These are phyloP conservation scores for Geosiphon pyriformis DNA, from an alignment of 192 early-diverging fungal species.

Conservation along the genomic window DNA sequence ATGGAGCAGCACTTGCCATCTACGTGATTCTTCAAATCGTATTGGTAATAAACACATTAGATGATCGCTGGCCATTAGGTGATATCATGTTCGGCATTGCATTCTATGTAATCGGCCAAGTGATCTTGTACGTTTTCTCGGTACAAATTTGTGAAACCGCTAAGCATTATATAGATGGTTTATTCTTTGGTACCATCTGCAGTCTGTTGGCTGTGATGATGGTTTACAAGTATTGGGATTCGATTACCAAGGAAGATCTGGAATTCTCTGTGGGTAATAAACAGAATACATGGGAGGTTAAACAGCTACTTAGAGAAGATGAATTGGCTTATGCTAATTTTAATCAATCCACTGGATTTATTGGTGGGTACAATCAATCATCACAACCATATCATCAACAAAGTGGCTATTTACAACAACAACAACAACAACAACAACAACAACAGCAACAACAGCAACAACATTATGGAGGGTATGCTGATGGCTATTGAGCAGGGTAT, in stretches of 20 bases:
- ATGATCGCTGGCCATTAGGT: conserved; percentile 83
- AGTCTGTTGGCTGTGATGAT: conserved; percentile 85
- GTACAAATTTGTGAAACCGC: conserved; percentile 65
- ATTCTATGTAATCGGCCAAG: conserved; percentile 73
- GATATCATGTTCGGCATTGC: conserved; percentile 74
- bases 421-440: neutral
- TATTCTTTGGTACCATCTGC: conserved; percentile 81
- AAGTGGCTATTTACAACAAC: neutral
- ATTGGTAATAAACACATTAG: conserved; percentile 77
- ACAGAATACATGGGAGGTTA: conserved; percentile 79
- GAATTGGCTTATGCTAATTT: conserved; percentile 28
- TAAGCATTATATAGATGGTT: conserved; percentile 85
- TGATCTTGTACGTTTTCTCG: conserved; percentile 67
- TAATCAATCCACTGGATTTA: neutral
- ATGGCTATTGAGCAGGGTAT: neutral
- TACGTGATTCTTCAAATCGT: conserved; percentile 80
- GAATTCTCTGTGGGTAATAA: conserved; percentile 84
- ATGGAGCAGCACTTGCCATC: conserved; percentile 62
- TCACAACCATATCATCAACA: neutral
- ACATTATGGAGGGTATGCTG: neutral
- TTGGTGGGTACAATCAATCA: neutral
- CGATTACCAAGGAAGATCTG: conserved; percentile 87
- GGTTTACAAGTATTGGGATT: conserved; percentile 95
- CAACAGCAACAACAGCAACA: neutral
- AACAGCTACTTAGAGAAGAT: conserved; percentile 57